Conservation (phyloP, 2,329 filamentous ascomycete genomes). For the Rugonectria rugulosa region DNA sequence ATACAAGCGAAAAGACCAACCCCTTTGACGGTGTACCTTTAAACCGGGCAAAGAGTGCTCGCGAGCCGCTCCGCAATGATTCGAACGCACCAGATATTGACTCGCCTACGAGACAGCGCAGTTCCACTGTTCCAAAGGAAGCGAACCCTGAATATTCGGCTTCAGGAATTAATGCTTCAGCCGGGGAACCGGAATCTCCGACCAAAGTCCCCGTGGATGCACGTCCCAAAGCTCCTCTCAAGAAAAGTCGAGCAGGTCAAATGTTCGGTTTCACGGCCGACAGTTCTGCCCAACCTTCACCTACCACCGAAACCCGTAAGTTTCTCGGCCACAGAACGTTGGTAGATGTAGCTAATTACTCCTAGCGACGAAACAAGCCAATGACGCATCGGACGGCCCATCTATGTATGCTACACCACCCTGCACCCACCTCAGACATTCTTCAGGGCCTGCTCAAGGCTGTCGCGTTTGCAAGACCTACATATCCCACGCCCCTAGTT, state of each 20-base stretch:
- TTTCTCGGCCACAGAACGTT: background rate
- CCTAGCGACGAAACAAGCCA: constrained; percentile 23
- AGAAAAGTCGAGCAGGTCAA: constrained; percentile 34
- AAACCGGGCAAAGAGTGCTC: constrained; percentile 56
- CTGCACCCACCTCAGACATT: constrained; percentile 29
- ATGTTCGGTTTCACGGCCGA: constrained; percentile 20
- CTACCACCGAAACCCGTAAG: constrained; percentile 26
- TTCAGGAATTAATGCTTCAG: background rate
- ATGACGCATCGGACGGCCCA: constrained; percentile 39
- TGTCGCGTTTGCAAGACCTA: constrained; percentile 21
- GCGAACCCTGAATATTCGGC: constrained; percentile 13
- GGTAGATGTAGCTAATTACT: constrained; percentile 9
- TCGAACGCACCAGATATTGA: constrained; percentile 33
- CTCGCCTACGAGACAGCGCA: constrained; percentile 39
- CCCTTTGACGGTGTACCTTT: constrained; percentile 58
- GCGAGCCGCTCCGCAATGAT: constrained; percentile 44
- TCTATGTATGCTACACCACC: constrained; percentile 56
- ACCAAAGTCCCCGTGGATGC: constrained; percentile 23
- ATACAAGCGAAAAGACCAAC: constrained; percentile 66
- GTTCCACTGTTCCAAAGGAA: constrained; percentile 42
- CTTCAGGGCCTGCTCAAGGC: constrained; percentile 17
- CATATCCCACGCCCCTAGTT: constrained; percentile 4
- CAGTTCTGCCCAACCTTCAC: constrained; percentile 21
- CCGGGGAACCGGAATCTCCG: constrained; percentile 4
- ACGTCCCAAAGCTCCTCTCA: constrained; percentile 36